Base-by-base conservation (phyloP, 371 early-diverging fungal species). In the Parasitella parasitica region DNA sequence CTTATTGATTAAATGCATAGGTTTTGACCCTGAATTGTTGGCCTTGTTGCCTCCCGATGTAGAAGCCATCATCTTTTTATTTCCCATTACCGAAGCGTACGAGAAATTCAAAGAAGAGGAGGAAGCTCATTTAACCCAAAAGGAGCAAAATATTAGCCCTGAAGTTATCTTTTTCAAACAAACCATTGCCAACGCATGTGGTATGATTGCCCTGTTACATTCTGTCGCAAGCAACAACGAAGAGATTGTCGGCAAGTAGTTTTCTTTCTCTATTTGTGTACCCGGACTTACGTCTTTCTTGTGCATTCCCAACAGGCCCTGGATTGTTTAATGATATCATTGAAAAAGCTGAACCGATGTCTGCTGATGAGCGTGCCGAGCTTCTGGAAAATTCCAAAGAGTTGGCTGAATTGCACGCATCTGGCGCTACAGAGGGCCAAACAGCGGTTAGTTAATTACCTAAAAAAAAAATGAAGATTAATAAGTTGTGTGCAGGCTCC, bases 131-230 rank as follows among this genome's bases (percentile, higher is more conserved):
- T 70, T 89, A 22, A 69, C 71, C 37, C 65, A 73, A 52, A 54
- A 72, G 26, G 88, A 88, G 39, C 87, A 83, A 54, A 69, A 55
- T n/a, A 77, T 75, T 54, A 83, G 82, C 52, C 81, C 82, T 26
- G 72, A 90, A 22, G 66, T 93, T 6, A 81, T 89, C 43, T 96
- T 92, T 61, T 87, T 90, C 59, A 84, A 83, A 26, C 97, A 97
- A 73, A 95, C 95, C 2, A 96, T 97, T 46, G 71, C 79, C 43
- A 97, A 97, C 70, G 97, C 97, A 2, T 97, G 98, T 64, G 94
- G 94, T 22, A 91, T 93, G 49, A 92, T 92, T 74, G 93, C 89
- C 0, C 77, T 94, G 6, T 67, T 94, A 27, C 94, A 92, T 63
- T 84, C 91, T 0, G 65, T 93, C 20, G 85, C 84, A 37, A 92